Base-by-base conservation (phyloP, 169 alveolate species). In the Plasmodium cynomolgi region DNA sequence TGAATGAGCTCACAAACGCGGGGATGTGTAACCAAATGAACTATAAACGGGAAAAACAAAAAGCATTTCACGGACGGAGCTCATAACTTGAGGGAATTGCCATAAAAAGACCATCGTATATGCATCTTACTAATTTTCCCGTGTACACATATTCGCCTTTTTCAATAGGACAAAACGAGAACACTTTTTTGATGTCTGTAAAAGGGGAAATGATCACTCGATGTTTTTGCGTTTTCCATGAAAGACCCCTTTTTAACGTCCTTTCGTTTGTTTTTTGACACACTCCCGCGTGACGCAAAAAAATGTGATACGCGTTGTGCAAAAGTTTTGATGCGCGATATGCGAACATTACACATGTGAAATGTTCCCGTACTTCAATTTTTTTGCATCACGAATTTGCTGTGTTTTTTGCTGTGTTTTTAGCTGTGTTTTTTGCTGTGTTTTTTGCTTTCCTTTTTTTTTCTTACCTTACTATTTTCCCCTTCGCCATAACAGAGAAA, bases 271-370 rank as follows among this genome's bases (percentile, higher is more conserved):
- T 26, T 68, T 68, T 68, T 68, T 68, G 31, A 50, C 62, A 50
- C 58, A 47, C 34, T 68, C 37, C 31, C 77, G 37, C 37, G 77
- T 68, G 2, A 26, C 77, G n/a, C 37, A 29, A 68, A 68, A 44
- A 68, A 68, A 68, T 6, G 37, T 68, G 41, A 68, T 29, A 68
- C 37, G 77, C 20, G 77, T 50, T 68, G 37, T 29, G 77, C 77
- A 68, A 68, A 68, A 68, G 77, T 68, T 68, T 68, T 68, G 77
- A 68, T 68, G 31, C n/a, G 77, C 77, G 77, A 68, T 68, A 29
- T 68, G 77, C 77, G 37, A 68, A 68, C n/a, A 29, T 29, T 26
- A 68, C 77, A 68, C 77, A 68, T 68, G 77, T 68, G 77, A 68
- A 68, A 26, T 68, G n/a, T 26, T 23, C n/a, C 39, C 77, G 23